Base-by-base conservation (phyloP, 1,284 basidiomycete genomes). In the Moesziomyces antarcticus region DNA sequence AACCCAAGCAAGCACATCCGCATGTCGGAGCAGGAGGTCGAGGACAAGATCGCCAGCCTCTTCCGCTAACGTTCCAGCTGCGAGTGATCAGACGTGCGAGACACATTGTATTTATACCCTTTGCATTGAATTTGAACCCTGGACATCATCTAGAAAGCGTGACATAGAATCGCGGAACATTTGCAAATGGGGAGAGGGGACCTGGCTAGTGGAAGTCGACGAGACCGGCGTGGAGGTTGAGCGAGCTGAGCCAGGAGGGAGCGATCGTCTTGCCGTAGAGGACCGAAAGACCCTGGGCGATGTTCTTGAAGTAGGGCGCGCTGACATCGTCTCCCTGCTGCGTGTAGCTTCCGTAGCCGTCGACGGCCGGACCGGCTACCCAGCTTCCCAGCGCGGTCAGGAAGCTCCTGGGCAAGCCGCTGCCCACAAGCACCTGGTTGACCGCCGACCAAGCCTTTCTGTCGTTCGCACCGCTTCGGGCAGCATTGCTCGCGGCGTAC, bases 301-400 rank as follows among this genome's bases (percentile, higher is more conserved):
- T 80, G 47, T 71, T 66, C 8, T 49, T 49, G 16, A 83, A 71
- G 71, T 83, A 83, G 20, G 69, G 54, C 24, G 47, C 42, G 50
- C 71, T 75, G 56, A 82, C 58, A 42, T 83, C 77, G 65, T 83
- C 82, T 14, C 77, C 81, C 2, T 52, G 40, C 9, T 66, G 64
- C 4, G 40, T 57, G 65, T 81, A 83, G 21, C 75, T 66, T 1
- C 75, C 77, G 33, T 53, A 58, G 4, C 78, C 76, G 21, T 71
- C 67, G 3, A 73, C 67, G 5, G 79, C 69, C 1, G 81, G 76
- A n/a, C 82, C 82, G 1, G 80, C 82, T 3, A 83, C 81, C 82
- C 82, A 83, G 25, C 75, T 74, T 5, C 82, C 82, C 10, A 81
- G 55, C 1, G 55, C 76, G 0, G 79, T 82, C 35, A 66, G 51